Evolutionary conservation across 768 basidiomycete genomes (phyloP), one percentile per base, ranked within the genome.

Genomic region (Pisolithus albus): DNA sequence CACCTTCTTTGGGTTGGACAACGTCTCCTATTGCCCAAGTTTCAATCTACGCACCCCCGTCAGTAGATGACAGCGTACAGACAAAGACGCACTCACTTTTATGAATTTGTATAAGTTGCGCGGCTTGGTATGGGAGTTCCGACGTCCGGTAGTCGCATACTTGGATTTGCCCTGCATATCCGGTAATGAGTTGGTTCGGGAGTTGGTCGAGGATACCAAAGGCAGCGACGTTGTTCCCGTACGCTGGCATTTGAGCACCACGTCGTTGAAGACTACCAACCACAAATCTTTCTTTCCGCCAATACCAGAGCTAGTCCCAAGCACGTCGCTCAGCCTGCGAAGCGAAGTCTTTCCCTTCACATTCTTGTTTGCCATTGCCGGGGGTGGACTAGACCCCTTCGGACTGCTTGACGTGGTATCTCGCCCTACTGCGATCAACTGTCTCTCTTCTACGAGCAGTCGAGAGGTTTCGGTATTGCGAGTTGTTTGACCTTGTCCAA

Each of bases 231-330:
- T 99, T 7, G 86, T 86, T 9, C 96, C 95, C 2, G 85, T 88
- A 49, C 90, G 78, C 61, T 93, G 90, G 65, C 94, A 98, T 43
- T 92, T 80, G 36, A 99, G 70, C 5, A 92, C 86, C 43, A 99
- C 95, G 62, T 99, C 96, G 51, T 93, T 94, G 75, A 99, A 97
- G 13, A 85, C 82, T 2, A 99, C 90, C 50, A 94, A 77, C 96
- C 96, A 99, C 41, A 92, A 63, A 59, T 99, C 95, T 62, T 86
- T 84, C 73, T 87, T 89, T 30, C 86, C 61, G 63, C 84, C 74
- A 26, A 79, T 51, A n/a, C 75, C 75, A 40, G 74, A 73, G 11
- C 76, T 68, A 0, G 77, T 68, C 51, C 83, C 75, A 34, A 96
- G 75, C n/a, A 92, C 89, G 61, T 96, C 93, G 63, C 88, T 92